Percentiles rank a stretch among this genome's conserved stretches.
phyloP scores from a whole-genome alignment of 768 basidiomycete species.

The Serpula lacrymans region DNA sequence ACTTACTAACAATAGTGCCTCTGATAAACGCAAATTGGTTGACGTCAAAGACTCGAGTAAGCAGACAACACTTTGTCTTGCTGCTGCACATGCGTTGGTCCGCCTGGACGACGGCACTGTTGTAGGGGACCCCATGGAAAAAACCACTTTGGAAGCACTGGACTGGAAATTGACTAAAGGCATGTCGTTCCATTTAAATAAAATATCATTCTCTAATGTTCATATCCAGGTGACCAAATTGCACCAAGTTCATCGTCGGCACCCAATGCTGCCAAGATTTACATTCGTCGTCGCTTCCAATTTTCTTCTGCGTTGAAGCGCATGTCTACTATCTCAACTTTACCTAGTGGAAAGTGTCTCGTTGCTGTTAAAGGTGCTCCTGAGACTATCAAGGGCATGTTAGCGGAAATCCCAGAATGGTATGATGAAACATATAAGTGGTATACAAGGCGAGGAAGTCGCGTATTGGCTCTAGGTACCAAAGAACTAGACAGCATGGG shows the following conservation, averaged over 20 bases:
- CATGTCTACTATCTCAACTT: constrained; percentile 87
- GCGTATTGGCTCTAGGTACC: constrained; percentile 87
- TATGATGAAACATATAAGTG: constrained; percentile 96
- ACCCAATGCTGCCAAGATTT: constrained; percentile 56
- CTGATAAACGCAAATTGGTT: constrained; percentile 63
- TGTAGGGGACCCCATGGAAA: constrained; percentile 99
- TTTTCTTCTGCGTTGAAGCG: constrained; percentile 97
- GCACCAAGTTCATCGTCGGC: constrained; percentile 50
- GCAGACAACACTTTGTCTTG: constrained; percentile 84
- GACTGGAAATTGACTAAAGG: constrained; percentile 83
- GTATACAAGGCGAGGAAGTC: constrained; percentile 89
- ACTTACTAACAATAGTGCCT: constrained; percentile 37
- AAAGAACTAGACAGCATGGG: constrained; percentile 77
- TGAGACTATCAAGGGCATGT: constrained; percentile 92
- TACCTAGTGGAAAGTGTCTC: constrained; percentile 57
- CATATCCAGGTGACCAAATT: constrained; percentile 56
- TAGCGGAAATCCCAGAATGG: constrained; percentile 61
- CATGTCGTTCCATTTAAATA: constrained; percentile 19
- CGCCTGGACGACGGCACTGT: constrained; percentile 89
- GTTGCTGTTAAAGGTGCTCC: constrained; percentile 94
- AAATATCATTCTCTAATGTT: background rate
- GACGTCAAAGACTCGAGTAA: constrained; percentile 72
- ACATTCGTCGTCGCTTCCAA: constrained; percentile 90
- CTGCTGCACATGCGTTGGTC: constrained; percentile 93
- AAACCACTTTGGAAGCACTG: constrained; percentile 87